Base-by-base conservation (phyloP, 2,329 filamentous ascomycete genomes). In the Graphilbum fragrans region DNA sequence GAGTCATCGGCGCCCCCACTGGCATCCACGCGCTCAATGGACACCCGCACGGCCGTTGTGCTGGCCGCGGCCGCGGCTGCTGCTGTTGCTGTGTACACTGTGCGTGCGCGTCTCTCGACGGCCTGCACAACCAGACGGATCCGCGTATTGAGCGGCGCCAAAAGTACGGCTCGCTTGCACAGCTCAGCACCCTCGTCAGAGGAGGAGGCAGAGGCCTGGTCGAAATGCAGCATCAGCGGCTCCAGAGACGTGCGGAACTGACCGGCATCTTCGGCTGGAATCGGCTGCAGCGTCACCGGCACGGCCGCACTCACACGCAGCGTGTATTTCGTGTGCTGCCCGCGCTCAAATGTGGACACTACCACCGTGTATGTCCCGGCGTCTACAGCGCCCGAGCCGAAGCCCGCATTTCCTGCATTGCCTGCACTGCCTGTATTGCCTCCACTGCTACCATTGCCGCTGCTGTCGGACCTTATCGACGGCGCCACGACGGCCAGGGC, bases 341-440 rank as follows among this genome's bases (percentile, higher is more conserved):
- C 82, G 0, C 81, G 72, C 47, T 94, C 86, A 57, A 93, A 96
- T 0, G 90, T 94, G 3, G 86, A 94, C 56, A 83, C 90, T 7
- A 95, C 82, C 42, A 94, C 70, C 0, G 86, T 95, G 58, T 96
- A 98, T 0, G 69, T 69, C 0, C 90, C 90, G 1, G 75, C 64
- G 32, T 79, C 76, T 17, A 94, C 63, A 8, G 42, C n/a, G 14
- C 47, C 47, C 0, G 42, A n/a, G 3, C 46, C 46, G n/a, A 49
- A 49, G 4, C 42, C 41, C 1, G 47, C 44, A n/a, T n/a, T n/a
- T n/a, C n/a, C n/a, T n/a, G n/a, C n/a, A n/a, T n/a, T n/a, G n/a
- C n/a, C n/a, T n/a, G n/a, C n/a, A n/a, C n/a, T n/a, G n/a, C n/a
- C n/a, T n/a, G n/a, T n/a, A n/a, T n/a, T n/a, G 21, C 44, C 48